These are phyloP conservation scores for Protomyces pachydermus DNA, from an alignment of 1,139 yeast species.

Conservation along the genomic window DNA sequence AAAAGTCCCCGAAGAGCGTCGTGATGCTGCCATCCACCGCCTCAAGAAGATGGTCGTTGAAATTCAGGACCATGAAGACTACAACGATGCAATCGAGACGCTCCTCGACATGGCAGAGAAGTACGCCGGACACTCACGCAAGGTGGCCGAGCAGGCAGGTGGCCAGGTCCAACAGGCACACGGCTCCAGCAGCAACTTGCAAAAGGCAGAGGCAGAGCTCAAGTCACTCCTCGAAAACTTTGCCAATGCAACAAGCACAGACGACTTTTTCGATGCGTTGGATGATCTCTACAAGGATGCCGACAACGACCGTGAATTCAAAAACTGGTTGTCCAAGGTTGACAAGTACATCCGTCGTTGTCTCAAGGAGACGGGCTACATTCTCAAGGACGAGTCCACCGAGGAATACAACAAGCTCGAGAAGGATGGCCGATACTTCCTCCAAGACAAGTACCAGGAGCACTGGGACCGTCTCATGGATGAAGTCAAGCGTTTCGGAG, in stretches of 20 bases:
- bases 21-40: conserved; percentile 29
- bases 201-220: conserved; percentile 30
- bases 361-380: conserved; percentile 32
- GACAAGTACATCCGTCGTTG: conserved; percentile 30
- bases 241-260: conserved; percentile 32
- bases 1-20: conserved; percentile 33
- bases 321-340: conserved; percentile 30
- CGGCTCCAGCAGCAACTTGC: conserved; percentile 30
- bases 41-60: conserved; percentile 33
- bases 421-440: conserved; percentile 29
- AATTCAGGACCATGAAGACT: conserved; percentile 33
- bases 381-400: conserved; percentile 29
- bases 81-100: conserved; percentile 32
- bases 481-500: conserved; percentile 28
- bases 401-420: conserved; percentile 28
- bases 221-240: conserved; percentile 31
- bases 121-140: conserved; percentile 21
- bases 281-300: conserved; percentile 31
- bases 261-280: conserved; percentile 28
- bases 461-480: conserved; percentile 30
- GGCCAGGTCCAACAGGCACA: conserved; percentile 25
- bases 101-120: conserved; percentile 31
- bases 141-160: conserved; percentile 10
- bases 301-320: conserved; percentile 30
- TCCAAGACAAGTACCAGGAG: conserved; percentile 28